Evolutionary conservation across 2,329 filamentous ascomycete genomes (phyloP).

Genomic region (Canariomyces notabilis): DNA sequence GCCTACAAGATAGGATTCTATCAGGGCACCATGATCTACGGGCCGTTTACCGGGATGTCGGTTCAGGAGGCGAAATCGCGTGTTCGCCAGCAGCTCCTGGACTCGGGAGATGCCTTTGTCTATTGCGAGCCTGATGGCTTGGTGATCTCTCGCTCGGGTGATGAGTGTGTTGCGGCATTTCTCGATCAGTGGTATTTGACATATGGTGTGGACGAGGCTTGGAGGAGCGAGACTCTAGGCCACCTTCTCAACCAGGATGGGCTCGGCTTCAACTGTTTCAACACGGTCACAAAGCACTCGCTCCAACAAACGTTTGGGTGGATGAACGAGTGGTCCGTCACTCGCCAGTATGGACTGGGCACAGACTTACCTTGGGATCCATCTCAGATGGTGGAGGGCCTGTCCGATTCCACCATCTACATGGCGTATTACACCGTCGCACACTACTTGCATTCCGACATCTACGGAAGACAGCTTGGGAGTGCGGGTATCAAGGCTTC

Average conservation of each 20-base stretch:
- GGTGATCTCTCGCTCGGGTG: slow-evolving; percentile 77
- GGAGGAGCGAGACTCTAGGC: slow-evolving; percentile 52
- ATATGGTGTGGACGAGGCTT: slow-evolving; percentile 58
- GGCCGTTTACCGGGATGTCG: slow-evolving; percentile 75
- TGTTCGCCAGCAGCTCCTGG: slow-evolving; percentile 40
- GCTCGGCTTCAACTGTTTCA: slow-evolving; percentile 5
- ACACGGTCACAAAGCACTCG: slow-evolving; percentile 30
- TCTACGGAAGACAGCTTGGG: slow-evolving; percentile 45
- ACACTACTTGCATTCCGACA: slow-evolving; percentile 30
- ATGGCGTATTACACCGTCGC: slow-evolving; percentile 63
- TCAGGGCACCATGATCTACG: slow-evolving; percentile 74
- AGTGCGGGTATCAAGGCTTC: slow-evolving; percentile 52
- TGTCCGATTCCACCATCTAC: slow-evolving; percentile 70
- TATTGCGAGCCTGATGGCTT: slow-evolving; percentile 85
- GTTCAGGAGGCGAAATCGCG: slow-evolving; percentile 50
- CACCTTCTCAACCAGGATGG: slow-evolving; percentile 3
- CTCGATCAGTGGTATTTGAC: slow-evolving; percentile 95
- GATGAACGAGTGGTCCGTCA: slow-evolving; percentile 83
- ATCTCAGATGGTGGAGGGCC: slow-evolving; percentile 70
- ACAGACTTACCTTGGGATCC: slow-evolving; percentile 86
- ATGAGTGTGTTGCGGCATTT: slow-evolving; percentile 78
- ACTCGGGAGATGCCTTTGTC: slow-evolving; percentile 70
- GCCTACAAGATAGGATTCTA: slow-evolving; percentile 61
- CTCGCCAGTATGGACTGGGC: slow-evolving; percentile 64
- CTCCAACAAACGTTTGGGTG: slow-evolving; percentile 65